Percentiles rank a stretch among this genome's conserved stretches.
Conservation (phyloP, 2,329 filamentous ascomycete genomes). For the Verticillium klebahnii region DNA sequence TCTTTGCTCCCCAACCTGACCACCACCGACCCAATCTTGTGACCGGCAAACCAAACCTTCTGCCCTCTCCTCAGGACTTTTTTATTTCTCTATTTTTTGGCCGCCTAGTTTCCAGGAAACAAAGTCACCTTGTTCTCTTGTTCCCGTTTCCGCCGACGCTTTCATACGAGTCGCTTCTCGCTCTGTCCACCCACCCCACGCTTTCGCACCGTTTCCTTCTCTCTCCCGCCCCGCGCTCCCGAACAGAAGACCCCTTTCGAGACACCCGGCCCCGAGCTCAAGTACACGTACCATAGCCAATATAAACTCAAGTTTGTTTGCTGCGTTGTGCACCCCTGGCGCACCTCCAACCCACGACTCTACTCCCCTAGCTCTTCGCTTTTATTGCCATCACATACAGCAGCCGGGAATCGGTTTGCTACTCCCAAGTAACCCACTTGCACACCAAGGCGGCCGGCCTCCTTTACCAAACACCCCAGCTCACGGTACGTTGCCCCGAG, state of each 20-base stretch:
- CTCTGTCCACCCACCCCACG: neutral
- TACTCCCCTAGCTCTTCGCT: neutral
- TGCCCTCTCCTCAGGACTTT: neutral
- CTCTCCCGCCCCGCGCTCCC: neutral
- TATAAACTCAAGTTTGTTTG: constrained; percentile 35
- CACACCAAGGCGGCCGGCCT: no score
- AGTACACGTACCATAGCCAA: constrained; percentile 44
- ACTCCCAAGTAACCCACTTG: neutral
- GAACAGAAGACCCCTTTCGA: neutral
- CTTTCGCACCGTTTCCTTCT: neutral
- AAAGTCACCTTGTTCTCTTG: constrained; percentile 20
- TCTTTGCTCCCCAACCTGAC: neutral
- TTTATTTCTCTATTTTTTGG: neutral
- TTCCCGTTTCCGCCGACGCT: neutral
- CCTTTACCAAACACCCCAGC: neutral
- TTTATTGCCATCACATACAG: neutral
- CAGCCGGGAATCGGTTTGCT: neutral
- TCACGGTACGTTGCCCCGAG: neutral
- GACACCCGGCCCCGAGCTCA: neutral
- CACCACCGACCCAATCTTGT: neutral
- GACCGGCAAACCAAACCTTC: neutral
- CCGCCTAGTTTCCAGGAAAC: neutral
- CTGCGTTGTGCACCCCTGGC: neutral
- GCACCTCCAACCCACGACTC: neutral
- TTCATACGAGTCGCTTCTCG: neutral